A percentile compares a stretch with the other conserved stretches of the same genome.
These are phyloP conservation scores for Neofusicoccum cordaticola DNA, from an alignment of 2,329 filamentous ascomycete genomes.

Conservation along the genomic window DNA sequence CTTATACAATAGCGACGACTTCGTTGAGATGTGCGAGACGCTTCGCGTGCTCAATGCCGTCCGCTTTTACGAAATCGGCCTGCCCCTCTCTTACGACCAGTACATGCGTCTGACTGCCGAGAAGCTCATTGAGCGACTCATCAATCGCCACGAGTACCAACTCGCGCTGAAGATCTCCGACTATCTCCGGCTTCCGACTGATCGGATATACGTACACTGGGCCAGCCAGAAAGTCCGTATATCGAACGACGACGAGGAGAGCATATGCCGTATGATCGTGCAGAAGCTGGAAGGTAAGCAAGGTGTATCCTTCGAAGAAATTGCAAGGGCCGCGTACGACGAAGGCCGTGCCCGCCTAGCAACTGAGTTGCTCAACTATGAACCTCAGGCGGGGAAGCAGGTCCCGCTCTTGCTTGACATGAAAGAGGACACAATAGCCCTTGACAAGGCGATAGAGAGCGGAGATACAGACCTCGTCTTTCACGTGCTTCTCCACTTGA, in stretches of 20 bases:
- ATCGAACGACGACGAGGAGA: constrained; percentile 81
- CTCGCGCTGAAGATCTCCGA: constrained; percentile 84
- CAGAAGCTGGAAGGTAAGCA: constrained; percentile 81
- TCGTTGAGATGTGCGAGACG: constrained; percentile 96
- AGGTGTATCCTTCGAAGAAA: constrained; percentile 92
- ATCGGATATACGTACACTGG: constrained; percentile 95
- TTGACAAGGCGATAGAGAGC: constrained; percentile 95
- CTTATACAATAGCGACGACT: constrained; percentile 96
- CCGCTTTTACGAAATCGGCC: constrained; percentile 83
- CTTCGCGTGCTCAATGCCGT: constrained; percentile 89
- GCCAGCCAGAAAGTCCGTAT: constrained; percentile 88
- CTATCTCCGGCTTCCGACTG: constrained; percentile 80
- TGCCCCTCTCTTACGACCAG: constrained; percentile 90
- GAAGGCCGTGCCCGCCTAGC: constrained; percentile 87
- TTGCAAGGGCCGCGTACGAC: constrained; percentile 88
- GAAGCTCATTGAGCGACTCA: constrained; percentile 77
- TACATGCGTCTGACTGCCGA: constrained; percentile 89
- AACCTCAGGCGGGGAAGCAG: constrained; percentile 91
- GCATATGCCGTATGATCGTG: constrained; percentile 81
- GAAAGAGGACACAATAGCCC: constrained; percentile 91
- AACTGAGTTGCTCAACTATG: constrained; percentile 86
- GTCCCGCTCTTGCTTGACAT: constrained; percentile 89
- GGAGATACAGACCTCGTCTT: constrained; percentile 93
- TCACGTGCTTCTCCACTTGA: constrained; percentile 81
- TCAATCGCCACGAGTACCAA: constrained; percentile 87